Conservation (phyloP, 805 yeast species). For the Zygoascus bituminiphila region DNA sequence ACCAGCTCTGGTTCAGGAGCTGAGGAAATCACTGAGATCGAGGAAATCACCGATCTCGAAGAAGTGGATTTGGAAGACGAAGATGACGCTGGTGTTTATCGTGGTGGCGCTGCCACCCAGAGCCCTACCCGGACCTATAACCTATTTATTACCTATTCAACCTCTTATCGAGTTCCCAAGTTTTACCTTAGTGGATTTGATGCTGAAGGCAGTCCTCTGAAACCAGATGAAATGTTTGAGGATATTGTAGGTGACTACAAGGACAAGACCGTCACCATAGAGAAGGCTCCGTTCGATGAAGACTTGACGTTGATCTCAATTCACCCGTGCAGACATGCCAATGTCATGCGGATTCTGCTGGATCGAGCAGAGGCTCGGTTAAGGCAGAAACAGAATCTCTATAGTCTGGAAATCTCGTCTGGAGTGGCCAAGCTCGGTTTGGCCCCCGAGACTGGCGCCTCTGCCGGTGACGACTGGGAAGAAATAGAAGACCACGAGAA, state of each 20-base stretch:
- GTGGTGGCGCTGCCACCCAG: constrained; percentile 7
- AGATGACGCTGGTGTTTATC: constrained; percentile 13
- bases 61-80: constrained; percentile 19
- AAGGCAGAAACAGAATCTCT: constrained; percentile 18
- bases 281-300: constrained; percentile 75
- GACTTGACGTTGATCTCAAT: constrained; percentile 74
- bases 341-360: constrained; percentile 85
- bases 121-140: constrained; percentile 58
- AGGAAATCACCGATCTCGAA: constrained; percentile 19
- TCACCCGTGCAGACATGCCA: constrained; percentile 94
- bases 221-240: constrained; percentile 88
- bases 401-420: constrained; percentile 15
- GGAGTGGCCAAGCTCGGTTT: constrained; percentile 43
- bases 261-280: constrained; percentile 94
- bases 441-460: constrained; percentile 13
- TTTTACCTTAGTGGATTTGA: constrained; percentile 84
- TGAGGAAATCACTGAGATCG: constrained; percentile 4
- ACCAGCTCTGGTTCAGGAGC: background rate
- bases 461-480: constrained; percentile 39
- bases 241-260: constrained; percentile 88
- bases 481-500: constrained; percentile 40
- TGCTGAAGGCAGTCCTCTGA: constrained; percentile 73
- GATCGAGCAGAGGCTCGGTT: constrained; percentile 50
- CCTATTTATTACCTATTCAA: constrained; percentile 83
- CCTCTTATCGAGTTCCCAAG: constrained; percentile 93